phyloP scores from a whole-genome alignment of 2,329 filamentous ascomycete genomes.

The Rutstroemia sp. region DNA sequence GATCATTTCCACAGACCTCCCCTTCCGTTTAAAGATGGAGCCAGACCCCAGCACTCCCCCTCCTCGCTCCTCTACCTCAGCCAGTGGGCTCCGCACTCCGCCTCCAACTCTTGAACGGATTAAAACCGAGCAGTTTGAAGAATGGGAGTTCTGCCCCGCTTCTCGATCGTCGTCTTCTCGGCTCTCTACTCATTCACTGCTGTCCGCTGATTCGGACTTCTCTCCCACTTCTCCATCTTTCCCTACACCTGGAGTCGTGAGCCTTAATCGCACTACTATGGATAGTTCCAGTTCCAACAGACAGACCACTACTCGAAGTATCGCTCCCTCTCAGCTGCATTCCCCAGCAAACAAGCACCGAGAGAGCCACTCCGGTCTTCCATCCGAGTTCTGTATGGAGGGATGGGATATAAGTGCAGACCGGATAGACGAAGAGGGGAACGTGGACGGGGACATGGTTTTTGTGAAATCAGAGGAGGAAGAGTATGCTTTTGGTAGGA shows the following conservation, averaged over 20 bases:
- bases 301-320: not conserved
- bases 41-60: not conserved
- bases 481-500: not conserved
- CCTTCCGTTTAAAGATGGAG: not conserved
- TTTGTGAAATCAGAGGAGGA: not conserved
- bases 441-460: not conserved
- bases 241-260: not conserved
- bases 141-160: too few relatives aligned
- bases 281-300: not conserved
- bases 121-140: not conserved
- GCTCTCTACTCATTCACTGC: not conserved
- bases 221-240: not conserved
- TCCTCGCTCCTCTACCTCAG: too few relatives aligned
- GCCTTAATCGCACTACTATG: not conserved
- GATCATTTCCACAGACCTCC: not conserved
- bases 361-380: too few relatives aligned
- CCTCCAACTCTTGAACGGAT: not conserved
- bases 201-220: not conserved
- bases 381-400: too few relatives aligned
- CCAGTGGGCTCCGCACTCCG: not conserved
- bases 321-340: not conserved
- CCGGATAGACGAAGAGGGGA: too few relatives aligned
- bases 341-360: too few relatives aligned
- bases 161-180: not conserved
- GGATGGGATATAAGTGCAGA: not conserved